Percentiles rank a stretch among this genome's conserved stretches.
Conservation (phyloP, 495 filamentous ascomycete genomes). For the Tirmania nivea region DNA sequence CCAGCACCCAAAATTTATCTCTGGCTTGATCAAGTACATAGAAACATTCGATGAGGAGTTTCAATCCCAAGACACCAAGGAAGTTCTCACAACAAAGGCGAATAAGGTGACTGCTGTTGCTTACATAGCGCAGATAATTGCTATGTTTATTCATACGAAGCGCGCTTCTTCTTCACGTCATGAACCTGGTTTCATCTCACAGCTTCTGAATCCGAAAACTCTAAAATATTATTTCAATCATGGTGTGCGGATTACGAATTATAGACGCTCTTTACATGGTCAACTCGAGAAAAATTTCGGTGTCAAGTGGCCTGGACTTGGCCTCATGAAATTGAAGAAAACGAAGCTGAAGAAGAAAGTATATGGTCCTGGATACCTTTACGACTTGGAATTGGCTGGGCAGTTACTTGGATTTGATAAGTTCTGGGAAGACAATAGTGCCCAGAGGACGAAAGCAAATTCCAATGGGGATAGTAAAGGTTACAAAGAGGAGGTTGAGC, state of each 20-base stretch:
- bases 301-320: conserved; percentile 45
- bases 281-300: conserved; percentile 73
- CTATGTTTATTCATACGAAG: conserved; percentile 71
- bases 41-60: conserved; percentile 35
- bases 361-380: conserved; percentile 58
- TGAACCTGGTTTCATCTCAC: conserved; percentile 32
- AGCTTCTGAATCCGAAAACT: conserved; percentile 41
- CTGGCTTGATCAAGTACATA: conserved; percentile 43
- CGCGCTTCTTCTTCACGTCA: conserved; percentile 41
- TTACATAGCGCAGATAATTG: conserved; percentile 63
- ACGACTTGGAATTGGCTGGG: conserved; percentile 50
- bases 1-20: conserved; percentile 50
- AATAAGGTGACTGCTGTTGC: conserved; percentile 52
- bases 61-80: conserved; percentile 22
- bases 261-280: conserved; percentile 66
- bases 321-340: conserved; percentile 51
- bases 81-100: conserved; percentile 28
- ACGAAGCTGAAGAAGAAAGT: conserved; percentile 38
- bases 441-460: conserved; percentile 7
- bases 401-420: conserved; percentile 53
- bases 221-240: conserved; percentile 54
- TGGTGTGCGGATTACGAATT: conserved; percentile 49
- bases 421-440: conserved; percentile 42
- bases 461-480: conserved; percentile 22
- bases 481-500: conserved; percentile 55